Evolutionary conservation across 2,329 filamentous ascomycete species (phyloP), one percentile per base, ranked within the genome.

Genomic region (Boeremia lycopersici): DNA sequence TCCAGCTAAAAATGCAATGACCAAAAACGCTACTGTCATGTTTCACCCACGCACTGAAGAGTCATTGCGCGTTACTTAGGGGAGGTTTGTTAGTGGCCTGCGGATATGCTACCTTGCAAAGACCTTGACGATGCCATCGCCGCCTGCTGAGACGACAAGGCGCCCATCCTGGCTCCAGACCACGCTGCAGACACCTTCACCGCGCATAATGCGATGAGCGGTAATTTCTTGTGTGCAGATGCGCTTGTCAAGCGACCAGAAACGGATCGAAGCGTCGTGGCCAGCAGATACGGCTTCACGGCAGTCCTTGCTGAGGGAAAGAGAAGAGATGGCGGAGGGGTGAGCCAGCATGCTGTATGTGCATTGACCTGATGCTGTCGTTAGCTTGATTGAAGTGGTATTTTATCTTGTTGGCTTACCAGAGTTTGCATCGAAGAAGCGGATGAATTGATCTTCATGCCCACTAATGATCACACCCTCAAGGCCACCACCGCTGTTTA

Each of bases 311-410:
- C 91, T 96, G 17, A 99, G 84, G 0, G 91, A 96, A 5, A 99
- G 83, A 25, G 90, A 89, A 1, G 95, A 96, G 63, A 99, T 97
- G 52, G 95, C 89, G 3, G 93, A 89, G 0, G 95, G 92, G 68
- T 99, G 95, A 6, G 95, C 95, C 56, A 98, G 86, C 95, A 99
- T 99, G 69, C 90, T 96, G 77, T 99, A 99, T 61, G 95, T 98
- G 78, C 93, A 97, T 91, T 99, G 95, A 53, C 95, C 95, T 98
- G 62, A 15, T 42, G 58, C 36, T 15, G 15, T 12, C 17, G 12
- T 45, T 38, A 43, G 35, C 23, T 40, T 12, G 3, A 5, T 33
- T 11, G 11, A 9, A 8, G n/a, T 17, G 26, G 17, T 6, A 6
- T 15, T 34, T 17, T 8, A 6, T 11, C n/a, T 11, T 26, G 15